Base-by-base conservation (phyloP, 2,329 filamentous ascomycete species). In the Ophiostoma novo-ulmi region DNA sequence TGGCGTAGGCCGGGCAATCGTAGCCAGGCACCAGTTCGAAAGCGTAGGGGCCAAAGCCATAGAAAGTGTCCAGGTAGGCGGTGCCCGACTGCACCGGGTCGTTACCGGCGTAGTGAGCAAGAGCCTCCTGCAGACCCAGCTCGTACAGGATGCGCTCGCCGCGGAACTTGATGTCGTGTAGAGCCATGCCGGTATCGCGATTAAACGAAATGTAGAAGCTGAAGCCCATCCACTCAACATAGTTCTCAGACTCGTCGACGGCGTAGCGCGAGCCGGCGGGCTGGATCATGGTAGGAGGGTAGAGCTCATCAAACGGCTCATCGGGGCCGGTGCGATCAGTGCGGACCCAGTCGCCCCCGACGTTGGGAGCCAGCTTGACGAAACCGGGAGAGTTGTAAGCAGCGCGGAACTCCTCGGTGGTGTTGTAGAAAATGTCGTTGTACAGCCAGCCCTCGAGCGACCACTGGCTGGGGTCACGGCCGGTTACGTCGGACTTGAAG, bases 81-180 rank as follows among this genome's bases (percentile, higher is more conserved):
- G 80, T 82, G 20, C 80, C 80, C 1, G 81, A 81, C 73, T 82
- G 80, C 1, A 81, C 75, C 0, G 83, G 84, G 67, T 85, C 82
- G 61, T 79, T 80, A 5, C 83, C 80, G 1, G 83, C 82, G 70
- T 86, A 86, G 69, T 85, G 83, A 1, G 84, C 82, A 8, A 86
- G 76, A 0, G 85, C 85, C 76, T 88, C 85, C 75, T 87, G 83
- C 0, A 88, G 77, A 2, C 82, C 81, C 1, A 88, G 78, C 74
- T 88, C 85, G 71, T 87, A 88, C 13, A 88, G 77, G 7, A 88
- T 76, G 7, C 84, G 79, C 71, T 85, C 80, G n/a, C 83, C 84
- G 74, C 85, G 84, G 79, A 82, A 86, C 22, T 79, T 77, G 64
- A 88, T 82, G 71, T 88, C 81, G 74, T 82, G 83, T 0, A 88